A percentile compares a stretch with the other conserved stretches of the same genome.
These are phyloP conservation scores for Rhizoctonia solani DNA, from an alignment of 1,284 basidiomycete genomes.

Conservation along the genomic window DNA sequence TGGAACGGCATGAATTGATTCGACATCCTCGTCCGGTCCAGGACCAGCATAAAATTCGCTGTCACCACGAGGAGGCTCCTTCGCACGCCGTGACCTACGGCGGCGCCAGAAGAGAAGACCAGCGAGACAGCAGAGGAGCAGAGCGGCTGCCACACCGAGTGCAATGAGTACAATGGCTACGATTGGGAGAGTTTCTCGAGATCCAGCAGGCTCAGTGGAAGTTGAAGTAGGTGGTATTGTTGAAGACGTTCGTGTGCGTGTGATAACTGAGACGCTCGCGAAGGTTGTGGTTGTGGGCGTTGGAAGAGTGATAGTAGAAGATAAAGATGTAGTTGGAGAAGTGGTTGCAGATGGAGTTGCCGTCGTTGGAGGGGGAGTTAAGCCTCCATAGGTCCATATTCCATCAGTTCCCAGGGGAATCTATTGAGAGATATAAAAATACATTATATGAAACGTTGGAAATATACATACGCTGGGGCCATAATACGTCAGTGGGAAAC, in stretches of 20 bases:
- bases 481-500: constrained; percentile 69
- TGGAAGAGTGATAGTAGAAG: constrained; percentile 42
- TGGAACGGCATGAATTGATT: constrained; percentile 21
- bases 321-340: constrained; percentile 40
- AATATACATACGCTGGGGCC: constrained; percentile 66
- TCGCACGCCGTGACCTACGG: constrained; percentile 4
- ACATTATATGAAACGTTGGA: constrained; percentile 7
- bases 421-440: constrained; percentile 47
- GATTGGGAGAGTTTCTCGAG: constrained; percentile 2
- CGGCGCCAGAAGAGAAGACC: constrained; percentile 22
- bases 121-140: constrained; percentile 16
- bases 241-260: background rate
- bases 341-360: constrained; percentile 34
- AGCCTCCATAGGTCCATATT: constrained; percentile 66
- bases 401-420: constrained; percentile 66
- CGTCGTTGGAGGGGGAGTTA: constrained; percentile 53
- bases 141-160: constrained; percentile 7
- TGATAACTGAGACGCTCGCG: constrained; percentile 1
- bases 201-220: background rate
- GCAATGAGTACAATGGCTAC: constrained; percentile 23
- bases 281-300: constrained; percentile 28
- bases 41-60: constrained; percentile 32
- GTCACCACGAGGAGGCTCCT: constrained; percentile 20
- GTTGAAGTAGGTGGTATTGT: background rate
- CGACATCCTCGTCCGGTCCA: background rate